A percentile compares a stretch with the other conserved stretches of the same genome.
phyloP scores from a whole-genome alignment of 2,329 filamentous ascomycete species.

The Alternaria brassicicola region DNA sequence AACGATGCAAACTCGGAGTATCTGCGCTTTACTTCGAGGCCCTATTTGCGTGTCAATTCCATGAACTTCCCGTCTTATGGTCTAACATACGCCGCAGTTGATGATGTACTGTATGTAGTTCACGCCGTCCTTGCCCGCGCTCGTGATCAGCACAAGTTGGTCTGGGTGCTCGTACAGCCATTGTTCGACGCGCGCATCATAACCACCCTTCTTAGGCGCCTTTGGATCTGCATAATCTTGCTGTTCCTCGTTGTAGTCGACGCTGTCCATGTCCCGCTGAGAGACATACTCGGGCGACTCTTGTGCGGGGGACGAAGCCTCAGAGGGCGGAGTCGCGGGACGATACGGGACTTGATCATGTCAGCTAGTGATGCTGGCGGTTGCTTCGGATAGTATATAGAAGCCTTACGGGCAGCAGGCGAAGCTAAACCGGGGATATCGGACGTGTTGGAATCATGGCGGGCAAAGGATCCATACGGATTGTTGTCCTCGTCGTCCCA shows the following conservation, averaged over 20 bases:
- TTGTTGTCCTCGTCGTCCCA: conserved; percentile 99
- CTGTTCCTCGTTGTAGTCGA: conserved; percentile 60
- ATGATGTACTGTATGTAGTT: conserved; percentile 98
- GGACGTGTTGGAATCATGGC: conserved; percentile 78
- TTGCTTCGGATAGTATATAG: conserved; percentile 2
- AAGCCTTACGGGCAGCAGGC: conserved; percentile 46
- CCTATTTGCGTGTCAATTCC: conserved; percentile 59
- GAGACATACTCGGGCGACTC: conserved; percentile 65
- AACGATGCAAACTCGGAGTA: conserved; percentile 97
- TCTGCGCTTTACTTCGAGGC: conserved; percentile 89
- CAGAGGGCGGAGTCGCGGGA: conserved; percentile 69
- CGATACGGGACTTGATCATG: conserved; percentile 53
- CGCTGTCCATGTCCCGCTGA: conserved; percentile 63
- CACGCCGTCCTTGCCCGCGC: conserved; percentile 92
- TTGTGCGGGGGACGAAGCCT: conserved; percentile 71
- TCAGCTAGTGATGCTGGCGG: conserved; percentile 12
- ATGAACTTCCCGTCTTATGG: neutral
- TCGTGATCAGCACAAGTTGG: conserved; percentile 86
- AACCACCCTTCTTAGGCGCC: conserved; percentile 77
- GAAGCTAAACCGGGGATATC: conserved; percentile 56
- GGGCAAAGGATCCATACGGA: conserved; percentile 92
- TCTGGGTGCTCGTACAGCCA: conserved; percentile 95
- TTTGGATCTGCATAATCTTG: conserved; percentile 54
- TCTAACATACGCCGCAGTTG: conserved; percentile 75
- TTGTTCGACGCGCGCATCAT: conserved; percentile 95